These are phyloP conservation scores for Cercospora sp. DNA, from an alignment of 2,329 filamentous ascomycete species.

Conservation along the genomic window DNA sequence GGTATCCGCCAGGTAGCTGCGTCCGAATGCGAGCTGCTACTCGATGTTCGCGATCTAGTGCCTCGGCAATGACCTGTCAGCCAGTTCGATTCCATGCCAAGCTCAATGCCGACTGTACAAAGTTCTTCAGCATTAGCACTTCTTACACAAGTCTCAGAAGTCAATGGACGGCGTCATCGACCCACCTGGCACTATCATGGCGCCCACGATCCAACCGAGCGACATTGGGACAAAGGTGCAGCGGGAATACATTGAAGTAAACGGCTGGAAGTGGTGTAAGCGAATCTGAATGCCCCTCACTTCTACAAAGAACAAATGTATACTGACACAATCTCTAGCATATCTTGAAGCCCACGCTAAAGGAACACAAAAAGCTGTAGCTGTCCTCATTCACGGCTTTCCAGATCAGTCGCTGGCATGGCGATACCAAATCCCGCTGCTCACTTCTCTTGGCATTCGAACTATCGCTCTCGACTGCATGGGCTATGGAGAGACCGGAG, in stretches of 20 bases:
- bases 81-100: neutral
- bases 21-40: neutral
- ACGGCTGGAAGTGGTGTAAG: conserved; percentile 68
- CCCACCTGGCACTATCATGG: conserved; percentile 3
- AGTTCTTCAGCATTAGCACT: neutral
- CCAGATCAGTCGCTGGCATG: conserved; percentile 83
- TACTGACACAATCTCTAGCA: conserved; percentile 9
- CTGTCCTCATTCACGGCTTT: conserved; percentile 71
- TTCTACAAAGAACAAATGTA: neutral
- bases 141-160: neutral
- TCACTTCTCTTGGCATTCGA: conserved; percentile 70
- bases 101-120: neutral
- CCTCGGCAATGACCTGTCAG: neutral
- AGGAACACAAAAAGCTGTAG: conserved; percentile 49
- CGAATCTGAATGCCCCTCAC: conserved; percentile 2
- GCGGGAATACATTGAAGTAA: conserved; percentile 56
- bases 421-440: conserved; percentile 81
- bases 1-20: neutral
- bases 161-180: conserved; percentile 11
- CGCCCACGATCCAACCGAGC: conserved; percentile 13
- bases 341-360: conserved; percentile 20
- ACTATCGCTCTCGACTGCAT: conserved; percentile 85
- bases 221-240: conserved; percentile 15
- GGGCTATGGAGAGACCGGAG: conserved; percentile 73
- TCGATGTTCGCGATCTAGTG: neutral